Evolutionary conservation across 768 basidiomycete genomes (phyloP).

Genomic region (Russula lepida): DNA sequence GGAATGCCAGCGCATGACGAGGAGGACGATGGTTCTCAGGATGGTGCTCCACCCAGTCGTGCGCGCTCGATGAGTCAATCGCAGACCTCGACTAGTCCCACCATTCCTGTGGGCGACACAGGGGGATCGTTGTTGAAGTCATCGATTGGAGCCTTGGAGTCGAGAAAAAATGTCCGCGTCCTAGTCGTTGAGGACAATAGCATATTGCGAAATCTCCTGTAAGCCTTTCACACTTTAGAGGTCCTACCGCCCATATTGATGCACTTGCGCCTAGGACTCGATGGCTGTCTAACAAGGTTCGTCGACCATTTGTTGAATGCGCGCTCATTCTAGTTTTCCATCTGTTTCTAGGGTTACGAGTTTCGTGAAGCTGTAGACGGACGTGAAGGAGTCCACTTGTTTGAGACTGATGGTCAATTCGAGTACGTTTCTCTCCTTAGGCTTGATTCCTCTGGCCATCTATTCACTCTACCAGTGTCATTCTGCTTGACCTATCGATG

Average conservation of each 20-base stretch:
- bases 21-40: conserved; percentile 27
- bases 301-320: background rate
- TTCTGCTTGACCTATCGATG: conserved; percentile 88
- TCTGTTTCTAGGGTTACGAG: conserved; percentile 49
- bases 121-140: conserved; percentile 65
- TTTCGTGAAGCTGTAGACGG: conserved; percentile 78
- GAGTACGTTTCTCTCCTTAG: conserved; percentile 50
- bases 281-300: conserved; percentile 57
- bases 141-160: conserved; percentile 46
- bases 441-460: background rate
- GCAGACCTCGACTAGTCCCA: conserved; percentile 30
- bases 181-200: conserved; percentile 88
- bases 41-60: conserved; percentile 11
- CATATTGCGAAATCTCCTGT: conserved; percentile 78
- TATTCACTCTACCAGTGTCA: conserved; percentile 45
- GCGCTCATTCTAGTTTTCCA: background rate
- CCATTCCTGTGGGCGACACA: conserved; percentile 43
- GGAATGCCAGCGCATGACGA: conserved; percentile 30
- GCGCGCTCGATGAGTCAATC: conserved; percentile 18
- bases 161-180: conserved; percentile 46
- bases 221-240: conserved; percentile 28
- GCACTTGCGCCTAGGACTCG: conserved; percentile 35
- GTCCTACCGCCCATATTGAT: conserved; percentile 1
- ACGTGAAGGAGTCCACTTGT: conserved; percentile 72
- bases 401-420: conserved; percentile 65